Base-by-base conservation (phyloP, 139 green algal genomes). In the Tetradesmus obliquus region DNA sequence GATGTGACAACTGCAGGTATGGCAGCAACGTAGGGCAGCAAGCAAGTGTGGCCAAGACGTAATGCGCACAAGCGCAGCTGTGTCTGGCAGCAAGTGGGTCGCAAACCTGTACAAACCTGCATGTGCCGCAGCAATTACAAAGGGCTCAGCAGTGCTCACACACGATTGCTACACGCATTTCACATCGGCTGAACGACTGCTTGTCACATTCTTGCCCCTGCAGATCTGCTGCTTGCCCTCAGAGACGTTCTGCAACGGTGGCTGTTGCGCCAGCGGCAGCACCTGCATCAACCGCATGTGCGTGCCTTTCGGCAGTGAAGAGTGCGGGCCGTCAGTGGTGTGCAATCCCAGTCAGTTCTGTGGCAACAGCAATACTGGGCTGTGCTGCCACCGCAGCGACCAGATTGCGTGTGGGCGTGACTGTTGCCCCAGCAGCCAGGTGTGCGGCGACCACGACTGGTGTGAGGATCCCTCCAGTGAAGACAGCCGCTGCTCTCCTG, bases 281-380 rank as follows among this genome's bases (percentile, higher is more conserved):
- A 71, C 54, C 20, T 87, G 82, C 82, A 74, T 69, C 82, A 87
- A 72, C 54, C 66, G 20, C 82, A 45, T 17, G 19, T 87, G 82
- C 69, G 82, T 71, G 82, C 54, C 55, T 1, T 8, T 51, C 15
- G 82, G 82, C 51, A 69, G 17, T 13, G 45, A 13, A 17, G 6
- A 24, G 6, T 84, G 79, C 17, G 79, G 79, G 6, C 22, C 1
- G 6, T 58, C 79, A 9, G 79, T 84, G n/a, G 79, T 84, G 22
- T 84, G 79, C n/a, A 55, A 9, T 15, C 17, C 15, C 17, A 57
- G 1, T 13, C 79, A 84, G 79, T 84, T 84, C 1, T 84, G 79
- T 84, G 79, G 79, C 22, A 84, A 84, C 79, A 55, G 10, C n/a
- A 20, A 58, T 10, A 84, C 79, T 60, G 79, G 79, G 9, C 24